These are phyloP conservation scores for Cyclotella sp. DNA, from an alignment of 108 stramenopile genomes.

Conservation along the genomic window DNA sequence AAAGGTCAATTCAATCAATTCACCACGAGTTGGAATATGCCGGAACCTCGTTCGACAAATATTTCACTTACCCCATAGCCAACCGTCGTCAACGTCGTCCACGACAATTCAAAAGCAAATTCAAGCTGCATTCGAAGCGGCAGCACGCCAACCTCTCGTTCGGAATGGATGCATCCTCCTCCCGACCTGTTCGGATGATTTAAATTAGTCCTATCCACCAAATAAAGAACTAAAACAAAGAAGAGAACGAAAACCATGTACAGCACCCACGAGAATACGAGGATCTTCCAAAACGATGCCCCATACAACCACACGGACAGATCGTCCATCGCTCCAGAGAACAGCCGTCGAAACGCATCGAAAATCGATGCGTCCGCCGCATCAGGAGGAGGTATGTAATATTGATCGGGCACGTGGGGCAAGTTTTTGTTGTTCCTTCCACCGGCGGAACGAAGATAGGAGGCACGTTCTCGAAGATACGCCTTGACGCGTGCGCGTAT, in stretches of 20 bases:
- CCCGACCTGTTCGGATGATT: conserved; percentile 5
- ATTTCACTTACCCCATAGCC: conserved; percentile 8
- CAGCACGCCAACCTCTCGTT: conserved; percentile 1
- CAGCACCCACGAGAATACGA: conserved; percentile 19
- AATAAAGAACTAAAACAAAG: conserved; percentile 25
- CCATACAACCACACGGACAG: conserved; percentile 29
- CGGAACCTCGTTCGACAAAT: too few relatives aligned
- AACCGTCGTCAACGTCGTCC: conserved; percentile 38
- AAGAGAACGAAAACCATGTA: conserved; percentile 22
- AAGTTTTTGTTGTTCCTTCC: background rate
- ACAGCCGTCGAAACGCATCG: conserved; percentile 17
- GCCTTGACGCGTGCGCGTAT: background rate
- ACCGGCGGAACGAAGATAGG: background rate
- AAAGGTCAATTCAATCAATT: too few relatives aligned
- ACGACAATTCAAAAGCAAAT: conserved; percentile 39
- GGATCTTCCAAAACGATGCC: conserved; percentile 30
- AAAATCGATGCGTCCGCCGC: conserved; percentile 9
- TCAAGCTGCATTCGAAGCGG: conserved; percentile 13
- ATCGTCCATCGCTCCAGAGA: conserved; percentile 21
- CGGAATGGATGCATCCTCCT: background rate
- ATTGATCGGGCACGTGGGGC: conserved; percentile 3
- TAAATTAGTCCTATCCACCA: conserved; percentile 6
- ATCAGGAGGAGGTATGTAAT: conserved; percentile 30
- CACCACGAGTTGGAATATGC: too few relatives aligned
- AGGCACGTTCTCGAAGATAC: conserved; percentile 6